Base-by-base conservation (phyloP, 2,329 filamentous ascomycete genomes). In the Venturia asperata region DNA sequence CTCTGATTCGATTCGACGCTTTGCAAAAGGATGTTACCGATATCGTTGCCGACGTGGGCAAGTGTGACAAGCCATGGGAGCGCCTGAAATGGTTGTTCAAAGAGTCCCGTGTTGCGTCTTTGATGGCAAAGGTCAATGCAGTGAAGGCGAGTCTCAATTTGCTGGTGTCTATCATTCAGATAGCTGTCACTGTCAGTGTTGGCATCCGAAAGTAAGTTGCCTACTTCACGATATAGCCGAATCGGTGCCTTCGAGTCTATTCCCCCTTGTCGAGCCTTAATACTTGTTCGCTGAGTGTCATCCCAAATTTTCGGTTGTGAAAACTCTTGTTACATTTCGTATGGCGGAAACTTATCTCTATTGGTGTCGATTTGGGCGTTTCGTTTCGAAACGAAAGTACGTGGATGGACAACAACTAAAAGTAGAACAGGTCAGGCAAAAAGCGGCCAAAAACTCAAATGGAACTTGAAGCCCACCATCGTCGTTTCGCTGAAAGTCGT, bases 11-110 rank as follows among this genome's bases (percentile, higher is more conserved):
- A 37, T 63, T 63, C 41, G 61, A 63, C 10, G 21, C 21, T 15
- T 37, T 63, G 42, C 61, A 63, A 49, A 49, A 63, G 19, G 61
- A 63, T 17, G 15, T 63, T 3, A 47, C 11, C 3, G 21, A 63
- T 9, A 47, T 63, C 13, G 24, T 63, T 9, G 42, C 61, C 13
- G 49, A 37, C 10, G 61, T 37, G 7, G 42, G 42, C 24, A 37
- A 45, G 24, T 49, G 45, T 24, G 45, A 49, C n/a, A 19, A 13
- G 30, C 30, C 49, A 56, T 62, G 34, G 34, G 34, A 63, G 61
- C 61, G 41, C 39, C 17, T 63, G 19, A 63, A 47, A 37, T 63
- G 61, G 61, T 24, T 63, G 24, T 63, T 63, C 61, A 63, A 27
- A 37, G 24, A 42, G 60, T 37, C 34, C 24, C 37, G 41, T 21